A percentile compares a stretch with the other conserved stretches of the same genome.
Evolutionary conservation across 305 asterid species (phyloP).

Genomic region (Fraxinus velutina): DNA sequence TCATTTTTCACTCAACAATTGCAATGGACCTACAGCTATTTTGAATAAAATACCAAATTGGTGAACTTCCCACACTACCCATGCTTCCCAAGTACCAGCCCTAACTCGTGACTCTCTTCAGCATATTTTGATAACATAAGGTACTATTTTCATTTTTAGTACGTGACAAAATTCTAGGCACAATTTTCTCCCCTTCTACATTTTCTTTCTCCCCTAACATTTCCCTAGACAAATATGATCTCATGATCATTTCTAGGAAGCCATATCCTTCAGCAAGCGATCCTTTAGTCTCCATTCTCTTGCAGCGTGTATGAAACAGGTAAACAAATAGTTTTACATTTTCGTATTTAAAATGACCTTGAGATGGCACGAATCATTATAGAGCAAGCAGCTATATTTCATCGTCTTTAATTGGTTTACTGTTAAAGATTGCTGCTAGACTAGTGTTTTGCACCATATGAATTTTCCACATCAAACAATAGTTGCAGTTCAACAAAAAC

Average conservation of each 20-base stretch:
- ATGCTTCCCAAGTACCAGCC: background rate
- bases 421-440: background rate
- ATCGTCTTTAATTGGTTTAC: background rate
- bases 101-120: background rate
- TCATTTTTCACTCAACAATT: background rate
- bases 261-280: background rate
- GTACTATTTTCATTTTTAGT: background rate
- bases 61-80: background rate
- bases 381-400: slow-evolving; percentile 1
- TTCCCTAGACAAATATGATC: background rate
- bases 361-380: background rate
- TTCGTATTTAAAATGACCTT: background rate
- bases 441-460: background rate
- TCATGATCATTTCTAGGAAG: background rate
- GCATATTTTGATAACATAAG: background rate
- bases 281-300: background rate
- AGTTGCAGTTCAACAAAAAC: slow-evolving; percentile 18
- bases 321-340: background rate
- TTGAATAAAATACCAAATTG: background rate
- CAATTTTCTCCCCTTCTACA: background rate
- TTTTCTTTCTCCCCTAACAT: background rate
- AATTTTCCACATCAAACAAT: background rate
- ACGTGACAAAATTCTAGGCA: background rate
- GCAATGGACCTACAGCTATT: background rate
- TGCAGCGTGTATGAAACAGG: background rate